phyloP scores from a whole-genome alignment of 257 asterid genomes.

The Nyctanthes arbortristis region DNA sequence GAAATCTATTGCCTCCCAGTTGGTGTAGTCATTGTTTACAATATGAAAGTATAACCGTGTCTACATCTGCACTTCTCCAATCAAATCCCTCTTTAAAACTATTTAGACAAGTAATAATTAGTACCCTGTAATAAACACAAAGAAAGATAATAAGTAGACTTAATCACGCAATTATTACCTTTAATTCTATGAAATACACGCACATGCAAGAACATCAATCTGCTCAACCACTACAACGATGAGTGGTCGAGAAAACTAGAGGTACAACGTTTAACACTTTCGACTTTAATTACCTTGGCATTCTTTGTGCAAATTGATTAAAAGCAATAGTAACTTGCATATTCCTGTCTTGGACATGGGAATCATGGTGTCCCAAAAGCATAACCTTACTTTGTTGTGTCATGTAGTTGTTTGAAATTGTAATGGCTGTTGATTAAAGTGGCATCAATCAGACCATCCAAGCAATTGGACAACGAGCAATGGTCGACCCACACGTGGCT shows the following conservation, averaged over 20 bases:
- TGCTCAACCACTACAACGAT: background rate
- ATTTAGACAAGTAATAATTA: too few relatives aligned
- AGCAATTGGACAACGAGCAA: conserved; percentile 13
- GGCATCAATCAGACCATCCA: conserved; percentile 17
- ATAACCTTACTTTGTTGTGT: conserved; percentile 11
- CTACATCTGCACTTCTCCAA: conserved; percentile 7
- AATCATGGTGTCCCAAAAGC: conserved; percentile 16
- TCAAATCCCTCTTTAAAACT: too few relatives aligned
- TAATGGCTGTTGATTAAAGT: conserved; percentile 1
- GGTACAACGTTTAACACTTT: too few relatives aligned
- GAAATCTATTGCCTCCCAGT: conserved; percentile 16
- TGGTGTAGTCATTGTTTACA: conserved; percentile 16
- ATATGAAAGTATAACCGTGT: conserved; percentile 18
- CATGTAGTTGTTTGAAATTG: conserved; percentile 16
- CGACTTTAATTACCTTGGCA: conserved; percentile 2
- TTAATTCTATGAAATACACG: too few relatives aligned
- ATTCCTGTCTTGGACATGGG: background rate
- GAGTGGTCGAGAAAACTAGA: background rate
- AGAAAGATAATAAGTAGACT: too few relatives aligned
- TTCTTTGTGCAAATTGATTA: conserved; percentile 12
- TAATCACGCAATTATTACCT: too few relatives aligned
- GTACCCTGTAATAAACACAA: too few relatives aligned
- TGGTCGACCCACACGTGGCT: conserved; percentile 20
- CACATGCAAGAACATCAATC: background rate
- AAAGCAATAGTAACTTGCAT: conserved; percentile 14